phyloP scores from a whole-genome alignment of 163 green algal genomes.

The Scenedesmus sp. region DNA sequence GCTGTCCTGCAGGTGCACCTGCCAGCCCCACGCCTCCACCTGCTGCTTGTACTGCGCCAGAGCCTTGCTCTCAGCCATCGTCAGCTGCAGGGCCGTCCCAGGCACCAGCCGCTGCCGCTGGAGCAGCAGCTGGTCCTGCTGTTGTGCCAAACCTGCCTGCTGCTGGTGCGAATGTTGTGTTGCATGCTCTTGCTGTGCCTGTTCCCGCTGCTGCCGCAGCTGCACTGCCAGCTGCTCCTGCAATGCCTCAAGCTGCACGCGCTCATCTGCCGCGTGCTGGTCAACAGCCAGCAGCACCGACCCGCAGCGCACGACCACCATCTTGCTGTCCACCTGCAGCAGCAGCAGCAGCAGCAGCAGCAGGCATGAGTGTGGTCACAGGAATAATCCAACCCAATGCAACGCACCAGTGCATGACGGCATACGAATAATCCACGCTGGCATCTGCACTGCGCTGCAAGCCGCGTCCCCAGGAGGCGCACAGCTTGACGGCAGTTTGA shows the following conservation, averaged over 20 bases:
- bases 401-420: background rate
- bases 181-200: background rate
- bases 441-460: background rate
- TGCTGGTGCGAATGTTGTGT: slow-evolving; percentile 23
- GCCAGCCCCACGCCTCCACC: slow-evolving; percentile 63
- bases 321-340: slow-evolving; percentile 40
- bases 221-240: slow-evolving; percentile 58
- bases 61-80: slow-evolving; percentile 47
- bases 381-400: background rate
- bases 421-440: background rate
- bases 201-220: slow-evolving; percentile 30
- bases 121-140: background rate
- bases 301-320: slow-evolving; percentile 28
- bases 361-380: background rate
- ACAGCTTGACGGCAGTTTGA: background rate
- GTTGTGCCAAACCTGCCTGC: background rate
- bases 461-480: background rate
- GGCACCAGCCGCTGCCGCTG: background rate
- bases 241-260: slow-evolving; percentile 86
- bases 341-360: background rate
- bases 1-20: background rate
- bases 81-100: slow-evolving; percentile 39
- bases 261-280: slow-evolving; percentile 94
- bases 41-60: slow-evolving; percentile 9
- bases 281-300: slow-evolving; percentile 79